Evolutionary conservation across 2,329 filamentous ascomycete species (phyloP), one percentile per base, ranked within the genome.

Genomic region (Fusarium pseudoanthophilum): DNA sequence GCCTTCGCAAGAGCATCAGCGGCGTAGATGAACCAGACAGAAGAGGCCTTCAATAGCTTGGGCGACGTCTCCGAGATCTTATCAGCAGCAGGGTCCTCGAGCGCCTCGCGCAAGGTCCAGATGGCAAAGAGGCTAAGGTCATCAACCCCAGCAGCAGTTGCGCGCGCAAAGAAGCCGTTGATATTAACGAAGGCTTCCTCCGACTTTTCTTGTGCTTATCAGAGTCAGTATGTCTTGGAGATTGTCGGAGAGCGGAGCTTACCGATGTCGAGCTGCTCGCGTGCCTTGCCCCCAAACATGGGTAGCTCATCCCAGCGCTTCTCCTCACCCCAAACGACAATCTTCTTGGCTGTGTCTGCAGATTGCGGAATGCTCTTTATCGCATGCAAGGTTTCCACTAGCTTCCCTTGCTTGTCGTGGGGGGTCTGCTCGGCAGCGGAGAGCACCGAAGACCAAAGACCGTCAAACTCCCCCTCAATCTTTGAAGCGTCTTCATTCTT

Each of bases 391-490:
- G 75, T 56, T 37, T 72, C 64, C 36, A 76, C 74, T 45, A 77
- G 67, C 51, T 74, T 75, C 36, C 55, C 67, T 53, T 76, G 74
- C 63, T 73, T 56, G 48, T 64, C 62, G n/a, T 74, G 70, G 15
- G 74, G 58, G 46, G 62, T 77, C 55, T 77, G 51, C 60, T 75
- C 62, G 24, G 70, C 74, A 32, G 67, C 70, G 52, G 53, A 66
- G 52, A 76, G 60, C 28, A 76, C 32, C 14, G n/a, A 53, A 4
- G 45, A 59, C 74, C 74, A 76, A 11, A 77, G 28, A 9, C 24
- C 8, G 20, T 70, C 9, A 26, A 76, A 65, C 28, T 72, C 48
- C 5, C 67, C 34, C 26, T 76, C 72, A 10, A 69, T n/a, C 7
- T 64, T 70, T 5, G 42, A n/a, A 4, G 51, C 28, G 28, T 74